phyloP scores from a whole-genome alignment of 2,329 filamentous ascomycete species.

The Torrubiellomyces zombiae region DNA sequence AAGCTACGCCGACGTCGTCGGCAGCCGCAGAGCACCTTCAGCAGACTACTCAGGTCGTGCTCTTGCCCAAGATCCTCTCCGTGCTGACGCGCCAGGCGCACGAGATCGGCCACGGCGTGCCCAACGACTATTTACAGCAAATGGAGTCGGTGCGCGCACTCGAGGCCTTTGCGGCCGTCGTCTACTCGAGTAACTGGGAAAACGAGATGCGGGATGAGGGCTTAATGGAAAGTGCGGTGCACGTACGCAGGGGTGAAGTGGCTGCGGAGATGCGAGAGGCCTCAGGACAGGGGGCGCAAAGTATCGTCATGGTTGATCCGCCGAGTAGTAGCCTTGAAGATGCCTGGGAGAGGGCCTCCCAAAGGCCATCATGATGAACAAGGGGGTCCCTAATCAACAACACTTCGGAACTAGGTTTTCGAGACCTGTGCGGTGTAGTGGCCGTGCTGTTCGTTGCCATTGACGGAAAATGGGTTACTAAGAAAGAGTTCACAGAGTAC shows the following conservation, averaged over 20 bases:
- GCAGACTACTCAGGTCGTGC: slow-evolving; percentile 39
- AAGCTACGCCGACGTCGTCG: no score
- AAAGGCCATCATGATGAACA: slow-evolving; percentile 11
- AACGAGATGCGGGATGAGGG: slow-evolving; percentile 40
- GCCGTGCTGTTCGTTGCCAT: no score
- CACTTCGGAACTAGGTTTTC: no score
- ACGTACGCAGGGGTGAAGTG: slow-evolving; percentile 12
- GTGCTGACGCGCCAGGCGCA: slow-evolving; percentile 85
- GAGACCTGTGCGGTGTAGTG: no score
- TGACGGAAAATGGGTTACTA: no score
- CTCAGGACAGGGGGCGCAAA: slow-evolving; percentile 23
- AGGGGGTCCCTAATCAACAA: no score
- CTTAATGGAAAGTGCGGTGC: slow-evolving; percentile 20
- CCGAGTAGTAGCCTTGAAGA: slow-evolving; percentile 40
- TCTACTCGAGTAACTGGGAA: slow-evolving; percentile 74
- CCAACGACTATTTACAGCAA: slow-evolving; percentile 52
- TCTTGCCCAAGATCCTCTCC: slow-evolving; percentile 74
- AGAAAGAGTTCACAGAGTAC: no score
- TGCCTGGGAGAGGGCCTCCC: slow-evolving; percentile 49
- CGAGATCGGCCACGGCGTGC: slow-evolving; percentile 64
- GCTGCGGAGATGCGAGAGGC: slow-evolving; percentile 5
- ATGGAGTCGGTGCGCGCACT: slow-evolving; percentile 65
- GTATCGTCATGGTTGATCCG: slow-evolving; percentile 35
- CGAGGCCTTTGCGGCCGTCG: slow-evolving; percentile 71
- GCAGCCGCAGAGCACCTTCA: slow-evolving; percentile 36